Conservation (phyloP, 331 rosid genomes). For the Pyracantha coccinea region DNA sequence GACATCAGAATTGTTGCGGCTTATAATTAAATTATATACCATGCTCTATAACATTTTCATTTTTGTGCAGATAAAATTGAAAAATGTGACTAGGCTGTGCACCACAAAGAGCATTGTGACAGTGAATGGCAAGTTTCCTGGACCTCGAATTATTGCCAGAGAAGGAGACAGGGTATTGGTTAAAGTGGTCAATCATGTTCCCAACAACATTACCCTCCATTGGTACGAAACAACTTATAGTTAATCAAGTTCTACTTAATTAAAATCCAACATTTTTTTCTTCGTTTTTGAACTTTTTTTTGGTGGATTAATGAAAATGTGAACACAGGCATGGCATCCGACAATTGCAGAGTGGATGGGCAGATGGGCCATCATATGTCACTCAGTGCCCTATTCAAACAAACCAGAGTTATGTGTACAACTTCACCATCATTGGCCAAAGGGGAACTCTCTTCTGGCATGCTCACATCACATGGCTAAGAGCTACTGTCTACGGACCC, state of each 20-base stretch:
- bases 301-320: neutral
- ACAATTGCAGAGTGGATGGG: conserved; percentile 32
- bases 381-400: conserved; percentile 40
- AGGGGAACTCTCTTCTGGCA: conserved; percentile 48
- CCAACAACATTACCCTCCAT: conserved; percentile 34
- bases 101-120: conserved; percentile 29
- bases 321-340: conserved; percentile 29
- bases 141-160: conserved; percentile 36
- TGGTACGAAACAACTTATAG: conserved; percentile 12
- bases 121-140: conserved; percentile 37
- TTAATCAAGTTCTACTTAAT: no score
- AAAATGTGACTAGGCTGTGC: conserved; percentile 32
- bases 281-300: no score
- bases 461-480: conserved; percentile 36
- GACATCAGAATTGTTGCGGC: no score
- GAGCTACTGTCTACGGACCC: conserved; percentile 33
- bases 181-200: conserved; percentile 39
- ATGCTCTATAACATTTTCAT: no score
- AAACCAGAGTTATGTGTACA: conserved; percentile 26
- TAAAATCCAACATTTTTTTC: no score
- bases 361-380: conserved; percentile 32
- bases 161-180: conserved; percentile 34
- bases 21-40: no score
- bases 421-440: conserved; percentile 35
- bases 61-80: conserved; percentile 22